Evolutionary conservation across 257 asterid genomes (phyloP), one percentile per base, ranked within the genome.

Genomic region (Ehretia macrophylla): DNA sequence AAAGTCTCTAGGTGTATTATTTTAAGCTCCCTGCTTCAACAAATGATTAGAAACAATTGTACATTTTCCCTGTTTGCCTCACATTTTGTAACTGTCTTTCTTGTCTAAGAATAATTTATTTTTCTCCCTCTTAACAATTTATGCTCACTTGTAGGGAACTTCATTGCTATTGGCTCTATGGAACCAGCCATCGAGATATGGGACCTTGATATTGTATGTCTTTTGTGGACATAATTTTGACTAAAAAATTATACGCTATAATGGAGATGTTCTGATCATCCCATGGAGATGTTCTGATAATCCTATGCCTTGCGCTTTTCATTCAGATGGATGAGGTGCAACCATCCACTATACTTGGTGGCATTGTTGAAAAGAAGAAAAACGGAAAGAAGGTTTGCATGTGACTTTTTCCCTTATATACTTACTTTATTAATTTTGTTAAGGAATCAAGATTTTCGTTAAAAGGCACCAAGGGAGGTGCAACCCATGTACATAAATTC

Each of bases 151-250:
- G 62, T 62, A 86, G 97, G 99, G 42, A 93, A 93, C 79, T 89
- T 89, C 69, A 55, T 93, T 19, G 96, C 87, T 64, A 91, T 93
- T 59, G 99, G 96, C 56, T 83, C 94, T 49, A 86, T 89, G 96
- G 95, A 89, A 23, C 97, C 96, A 17, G 72, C 90, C 53, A 93
- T 89, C 39, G 94, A 93, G 71, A 86, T 93, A 73, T 93, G 97
- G 97, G 96, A 93, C 77, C 97, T 93, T 64, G 97, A 89, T 58
- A 79, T 88, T 47, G 97, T 93, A 83, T 27, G 95, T 60, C 32
- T 16, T 49, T 49, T 54, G 11, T 67, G 35, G 39, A 46, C 56
- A 46, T 57, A 37, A 51, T n/a, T n/a, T 38, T 38, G 11, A 39
- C 13, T n/a, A 46, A 17, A 22, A 16, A 47, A n/a, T 64, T 42